A percentile compares a stretch with the other conserved stretches of the same genome.
phyloP scores from a whole-genome alignment of 139 green algal genomes.

The Spirogloea muscicola region DNA sequence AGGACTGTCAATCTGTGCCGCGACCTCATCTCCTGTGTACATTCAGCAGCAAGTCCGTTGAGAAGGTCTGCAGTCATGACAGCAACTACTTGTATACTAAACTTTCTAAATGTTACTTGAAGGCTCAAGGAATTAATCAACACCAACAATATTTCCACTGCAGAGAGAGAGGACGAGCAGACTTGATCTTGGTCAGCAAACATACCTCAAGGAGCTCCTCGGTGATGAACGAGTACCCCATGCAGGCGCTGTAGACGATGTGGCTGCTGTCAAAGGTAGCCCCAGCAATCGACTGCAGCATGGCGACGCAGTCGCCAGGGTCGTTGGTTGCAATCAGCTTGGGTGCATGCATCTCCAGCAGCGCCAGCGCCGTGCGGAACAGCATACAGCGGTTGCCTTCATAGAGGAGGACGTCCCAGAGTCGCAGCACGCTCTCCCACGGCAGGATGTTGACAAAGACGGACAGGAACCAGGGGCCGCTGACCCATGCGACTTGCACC shows the following conservation, averaged over 20 bases:
- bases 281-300: conserved; percentile 24
- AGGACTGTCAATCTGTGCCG: conserved; percentile 17
- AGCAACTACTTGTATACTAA: no score
- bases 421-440: conserved; percentile 72
- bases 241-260: conserved; percentile 33
- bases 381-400: conserved; percentile 66
- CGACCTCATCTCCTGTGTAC: not conserved
- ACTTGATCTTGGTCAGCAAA: no score
- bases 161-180: not conserved
- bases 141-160: no score
- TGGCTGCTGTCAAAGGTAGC: conserved; percentile 38
- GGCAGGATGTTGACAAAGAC: conserved; percentile 84
- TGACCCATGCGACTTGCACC: conserved; percentile 42
- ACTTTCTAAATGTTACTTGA: no score
- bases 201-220: conserved; percentile 23
- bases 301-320: conserved; percentile 20
- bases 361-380: conserved; percentile 66
- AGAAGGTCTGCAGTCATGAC: no score
- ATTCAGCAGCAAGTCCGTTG: no score
- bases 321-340: conserved; percentile 12
- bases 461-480: conserved; percentile 77
- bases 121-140: no score
- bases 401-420: conserved; percentile 81
- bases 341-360: conserved; percentile 68
- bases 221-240: conserved; percentile 27